Evolutionary conservation across 495 filamentous ascomycete genomes (phyloP), one percentile per base, ranked within the genome.

Genomic region (Penicillium paradoxum): DNA sequence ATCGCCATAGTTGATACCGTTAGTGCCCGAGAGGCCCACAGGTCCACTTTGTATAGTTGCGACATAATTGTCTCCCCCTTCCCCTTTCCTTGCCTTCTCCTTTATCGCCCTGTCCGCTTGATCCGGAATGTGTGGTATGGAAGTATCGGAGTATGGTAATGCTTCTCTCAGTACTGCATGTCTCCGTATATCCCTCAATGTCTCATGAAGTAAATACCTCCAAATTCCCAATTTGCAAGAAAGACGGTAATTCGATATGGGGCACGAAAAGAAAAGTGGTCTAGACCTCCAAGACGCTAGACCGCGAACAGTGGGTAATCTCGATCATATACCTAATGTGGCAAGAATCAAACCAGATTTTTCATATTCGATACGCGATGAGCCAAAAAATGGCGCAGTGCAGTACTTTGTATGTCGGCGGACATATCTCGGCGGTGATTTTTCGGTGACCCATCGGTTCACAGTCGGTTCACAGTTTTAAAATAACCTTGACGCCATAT

Each of bases 381-480:
- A 32, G n/a, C n/a, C n/a, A n/a, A 32, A 11, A 32, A 32, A 32
- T 32, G 29, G 2, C 29, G 6, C 29, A 32, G 29, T 2, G 29
- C 29, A 7, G 29, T 11, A 32, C 6, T 32, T 9, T 8, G 10
- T 11, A 32, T 3, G 25, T 8, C 24, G 2, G 14, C 34, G 46
- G 32, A 39, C 15, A 49, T 38, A 19, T 15, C 33, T 49, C 34
- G 46, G 46, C 46, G 46, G 46, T 13, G 7, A 49, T 49, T 38
- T 27, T 19, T 49, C 46, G 45, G 45, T 24, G 9, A 8, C 9
- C 32, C 1, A 6, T 37, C 45, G 46, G 46, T 8, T 38, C 8
- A 30, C n/a, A 11, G 4, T 48, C 46, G 46, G 46, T 29, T 25
- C n/a, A 49, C 24, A 38, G 1, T 19, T 49, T 49, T 49, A 15